phyloP scores from a whole-genome alignment of 306 rosid species.

The Acmispon strigosus region DNA sequence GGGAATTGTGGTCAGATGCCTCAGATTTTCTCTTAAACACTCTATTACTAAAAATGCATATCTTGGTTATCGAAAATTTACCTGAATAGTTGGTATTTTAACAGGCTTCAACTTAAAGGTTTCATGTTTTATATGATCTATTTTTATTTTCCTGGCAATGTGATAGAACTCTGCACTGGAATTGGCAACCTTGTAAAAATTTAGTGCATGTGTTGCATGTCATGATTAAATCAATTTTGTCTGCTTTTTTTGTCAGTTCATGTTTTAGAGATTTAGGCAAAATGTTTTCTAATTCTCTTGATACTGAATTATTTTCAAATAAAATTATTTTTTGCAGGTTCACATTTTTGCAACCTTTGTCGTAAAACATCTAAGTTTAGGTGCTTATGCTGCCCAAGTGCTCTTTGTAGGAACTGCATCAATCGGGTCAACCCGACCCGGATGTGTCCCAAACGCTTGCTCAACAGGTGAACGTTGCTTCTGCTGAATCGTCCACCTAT shows the following conservation, averaged over 20 bases:
- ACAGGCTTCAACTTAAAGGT: not conserved
- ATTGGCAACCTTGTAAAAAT: not conserved
- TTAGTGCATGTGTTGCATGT: not conserved
- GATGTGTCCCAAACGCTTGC: too few relatives aligned
- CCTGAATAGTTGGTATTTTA: not conserved
- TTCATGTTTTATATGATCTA: not conserved
- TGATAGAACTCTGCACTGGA: not conserved
- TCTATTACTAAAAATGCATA: not conserved
- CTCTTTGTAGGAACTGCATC: conserved; percentile 56
- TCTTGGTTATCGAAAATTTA: not conserved
- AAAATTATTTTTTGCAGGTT: conserved; percentile 33
- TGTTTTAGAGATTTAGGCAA: conserved; percentile 1
- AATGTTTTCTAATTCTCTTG: not conserved
- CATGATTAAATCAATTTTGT: not conserved
- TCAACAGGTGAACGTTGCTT: too few relatives aligned
- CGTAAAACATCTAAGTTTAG: conserved; percentile 39
- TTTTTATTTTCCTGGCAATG: not conserved
- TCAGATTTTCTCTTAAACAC: not conserved
- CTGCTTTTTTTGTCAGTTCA: not conserved
- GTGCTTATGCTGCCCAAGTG: conserved; percentile 68
- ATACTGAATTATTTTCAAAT: conserved; percentile 8
- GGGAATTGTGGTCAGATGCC: not conserved
- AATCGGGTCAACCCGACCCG: too few relatives aligned
- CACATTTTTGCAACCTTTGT: conserved; percentile 59
- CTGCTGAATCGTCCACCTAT: too few relatives aligned